Conservation (phyloP, 257 asterid species). For the Solanum corneliomulleri region DNA sequence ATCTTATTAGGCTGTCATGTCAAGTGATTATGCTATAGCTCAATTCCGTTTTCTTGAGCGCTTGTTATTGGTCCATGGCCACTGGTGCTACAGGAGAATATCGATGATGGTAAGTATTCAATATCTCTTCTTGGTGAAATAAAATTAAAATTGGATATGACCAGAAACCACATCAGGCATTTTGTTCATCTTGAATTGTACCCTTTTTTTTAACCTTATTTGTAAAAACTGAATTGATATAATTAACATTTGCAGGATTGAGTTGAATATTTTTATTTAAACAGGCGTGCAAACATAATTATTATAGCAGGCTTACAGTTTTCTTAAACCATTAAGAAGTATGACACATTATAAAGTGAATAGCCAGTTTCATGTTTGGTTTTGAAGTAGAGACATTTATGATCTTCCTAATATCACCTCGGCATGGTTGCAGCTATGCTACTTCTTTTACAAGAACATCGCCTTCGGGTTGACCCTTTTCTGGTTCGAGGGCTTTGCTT, state of each 20-base stretch:
- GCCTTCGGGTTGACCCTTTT: slow-evolving; percentile 91
- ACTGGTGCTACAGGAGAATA: slow-evolving; percentile 98
- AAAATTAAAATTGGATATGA: not conserved
- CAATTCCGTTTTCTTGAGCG: slow-evolving; percentile 93
- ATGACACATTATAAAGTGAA: not conserved
- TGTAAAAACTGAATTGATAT: not conserved
- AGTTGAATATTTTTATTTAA: not conserved
- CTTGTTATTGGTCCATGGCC: slow-evolving; percentile 87
- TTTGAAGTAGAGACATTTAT: not conserved
- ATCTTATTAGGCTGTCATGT: slow-evolving; percentile 77
- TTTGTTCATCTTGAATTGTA: not conserved
- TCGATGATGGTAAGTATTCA: slow-evolving; percentile 64
- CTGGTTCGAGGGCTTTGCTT: slow-evolving; percentile 85
- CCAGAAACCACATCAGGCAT: not conserved
- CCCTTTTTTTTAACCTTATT: not conserved
- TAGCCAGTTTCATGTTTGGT: not conserved
- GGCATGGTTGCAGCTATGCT: slow-evolving; percentile 63
- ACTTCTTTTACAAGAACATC: slow-evolving; percentile 93
- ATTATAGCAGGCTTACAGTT: not conserved
- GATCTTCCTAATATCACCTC: not conserved
- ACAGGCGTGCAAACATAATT: not conserved
- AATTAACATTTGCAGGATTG: not conserved
- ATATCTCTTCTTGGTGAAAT: not conserved
- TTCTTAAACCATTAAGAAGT: not conserved
- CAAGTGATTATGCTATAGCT: slow-evolving; percentile 87